phyloP scores from a whole-genome alignment of 1,284 basidiomycete species.

The Cutaneotrichosporon curvatum region DNA sequence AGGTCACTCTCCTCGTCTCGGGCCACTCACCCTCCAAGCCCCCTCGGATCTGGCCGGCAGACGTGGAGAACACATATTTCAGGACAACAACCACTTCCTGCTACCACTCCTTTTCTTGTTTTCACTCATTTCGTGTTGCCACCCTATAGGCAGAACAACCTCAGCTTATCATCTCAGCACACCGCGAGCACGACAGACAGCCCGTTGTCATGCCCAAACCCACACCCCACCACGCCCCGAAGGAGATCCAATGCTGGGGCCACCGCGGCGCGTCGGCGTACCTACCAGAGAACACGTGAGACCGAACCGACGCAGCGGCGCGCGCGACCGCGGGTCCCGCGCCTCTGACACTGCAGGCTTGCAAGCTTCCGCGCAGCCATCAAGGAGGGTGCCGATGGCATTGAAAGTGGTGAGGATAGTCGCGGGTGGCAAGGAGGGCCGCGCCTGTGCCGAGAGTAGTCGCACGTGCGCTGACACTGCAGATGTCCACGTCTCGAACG shows the following conservation, averaged over 20 bases:
- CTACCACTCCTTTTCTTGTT: too few relatives aligned
- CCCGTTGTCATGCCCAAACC: background rate
- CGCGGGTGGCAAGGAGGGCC: background rate
- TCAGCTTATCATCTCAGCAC: background rate
- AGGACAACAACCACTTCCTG: too few relatives aligned
- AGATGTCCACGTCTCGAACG: constrained; percentile 94
- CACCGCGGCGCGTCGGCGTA: constrained; percentile 69
- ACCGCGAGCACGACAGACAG: background rate
- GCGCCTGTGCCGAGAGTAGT: too few relatives aligned
- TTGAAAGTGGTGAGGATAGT: constrained; percentile 59
- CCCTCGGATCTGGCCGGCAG: too few relatives aligned
- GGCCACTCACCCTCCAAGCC: too few relatives aligned
- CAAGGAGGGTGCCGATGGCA: constrained; percentile 83
- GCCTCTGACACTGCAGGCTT: constrained; percentile 50
- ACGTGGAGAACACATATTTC: too few relatives aligned
- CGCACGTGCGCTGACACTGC: constrained; percentile 17
- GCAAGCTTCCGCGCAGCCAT: constrained; percentile 90
- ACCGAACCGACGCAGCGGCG: constrained; percentile 1
- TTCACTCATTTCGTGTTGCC: too few relatives aligned
- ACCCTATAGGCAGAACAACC: background rate
- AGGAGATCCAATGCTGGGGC: constrained; percentile 77
- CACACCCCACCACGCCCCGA: constrained; percentile 15
- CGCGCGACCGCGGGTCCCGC: constrained; percentile 6
- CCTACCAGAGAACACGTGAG: constrained; percentile 46
- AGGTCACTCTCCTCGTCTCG: too few relatives aligned